Percentiles rank a stretch among this genome's conserved stretches.
phyloP scores from a whole-genome alignment of 768 basidiomycete species.

The Tephrocybe sp. region DNA sequence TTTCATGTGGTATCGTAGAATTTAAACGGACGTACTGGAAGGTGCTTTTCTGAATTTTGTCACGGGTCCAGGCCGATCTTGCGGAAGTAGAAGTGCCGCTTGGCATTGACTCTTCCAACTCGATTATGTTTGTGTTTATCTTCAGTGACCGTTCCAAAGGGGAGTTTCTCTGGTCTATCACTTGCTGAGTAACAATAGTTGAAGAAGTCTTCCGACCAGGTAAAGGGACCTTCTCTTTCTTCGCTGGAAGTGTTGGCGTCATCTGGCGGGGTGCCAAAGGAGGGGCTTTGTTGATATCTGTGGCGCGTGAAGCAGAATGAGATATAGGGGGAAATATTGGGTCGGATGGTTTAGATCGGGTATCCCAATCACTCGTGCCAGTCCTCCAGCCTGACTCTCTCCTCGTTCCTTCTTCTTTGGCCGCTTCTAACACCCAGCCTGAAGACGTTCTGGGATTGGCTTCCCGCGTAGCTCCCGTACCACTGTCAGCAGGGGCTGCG shows the following conservation, averaged over 20 bases:
- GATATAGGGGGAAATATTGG: neutral
- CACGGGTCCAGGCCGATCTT: constrained; percentile 10
- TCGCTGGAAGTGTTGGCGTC: neutral
- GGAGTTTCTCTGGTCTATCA: neutral
- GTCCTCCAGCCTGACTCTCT: constrained; percentile 3
- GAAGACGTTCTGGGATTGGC: no score
- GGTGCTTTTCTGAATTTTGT: constrained; percentile 17
- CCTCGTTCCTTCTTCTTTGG: neutral
- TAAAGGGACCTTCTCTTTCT: neutral
- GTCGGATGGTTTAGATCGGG: constrained; percentile 1
- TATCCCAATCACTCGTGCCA: constrained; percentile 2
- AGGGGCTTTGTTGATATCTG: neutral
- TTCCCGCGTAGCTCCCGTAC: neutral
- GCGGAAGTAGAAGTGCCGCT: constrained; percentile 9
- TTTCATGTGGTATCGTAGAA: neutral
- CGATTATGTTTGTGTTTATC: constrained; percentile 12
- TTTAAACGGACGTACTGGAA: constrained; percentile 20
- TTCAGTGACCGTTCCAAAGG: neutral
- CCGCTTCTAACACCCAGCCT: no score
- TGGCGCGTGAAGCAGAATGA: neutral
- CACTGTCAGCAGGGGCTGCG: no score
- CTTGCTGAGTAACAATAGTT: neutral
- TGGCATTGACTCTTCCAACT: constrained; percentile 3
- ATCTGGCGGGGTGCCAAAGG: neutral
- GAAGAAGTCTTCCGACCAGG: constrained; percentile 2